phyloP scores from a whole-genome alignment of 495 filamentous ascomycete species.

The Oidiodendron maius region DNA sequence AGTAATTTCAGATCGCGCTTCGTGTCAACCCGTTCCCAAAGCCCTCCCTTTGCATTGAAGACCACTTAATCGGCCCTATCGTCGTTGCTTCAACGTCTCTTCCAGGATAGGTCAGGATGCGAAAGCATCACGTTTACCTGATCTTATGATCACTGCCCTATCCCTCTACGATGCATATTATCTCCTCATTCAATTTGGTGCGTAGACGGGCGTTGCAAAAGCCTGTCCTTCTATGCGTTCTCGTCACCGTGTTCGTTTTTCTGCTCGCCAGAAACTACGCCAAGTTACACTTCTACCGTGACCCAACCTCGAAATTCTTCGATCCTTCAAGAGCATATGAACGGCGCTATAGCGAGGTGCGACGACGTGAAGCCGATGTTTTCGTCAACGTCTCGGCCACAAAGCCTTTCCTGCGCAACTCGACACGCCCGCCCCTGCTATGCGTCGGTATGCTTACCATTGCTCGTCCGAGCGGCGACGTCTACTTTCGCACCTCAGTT shows the following conservation, averaged over 20 bases:
- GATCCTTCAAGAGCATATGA: conserved; percentile 16
- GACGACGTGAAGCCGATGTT: conserved; percentile 19
- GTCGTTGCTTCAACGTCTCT: no score
- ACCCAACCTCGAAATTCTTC: conserved; percentile 26
- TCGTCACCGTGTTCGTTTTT: conserved; percentile 2
- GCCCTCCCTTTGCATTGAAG: no score
- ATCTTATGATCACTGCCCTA: neutral
- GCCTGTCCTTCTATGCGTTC: neutral
- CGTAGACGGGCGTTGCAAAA: neutral
- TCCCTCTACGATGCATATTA: neutral
- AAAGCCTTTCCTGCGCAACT: conserved; percentile 2
- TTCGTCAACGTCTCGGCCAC: conserved; percentile 13
- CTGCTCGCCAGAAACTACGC: conserved; percentile 5
- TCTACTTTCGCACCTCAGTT: conserved; percentile 42
- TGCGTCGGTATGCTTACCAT: conserved; percentile 30
- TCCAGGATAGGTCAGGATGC: no score
- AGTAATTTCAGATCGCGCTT: no score
- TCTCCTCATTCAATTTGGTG: neutral
- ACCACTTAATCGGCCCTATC: no score
- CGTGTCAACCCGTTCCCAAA: no score
- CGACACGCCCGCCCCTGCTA: conserved; percentile 11
- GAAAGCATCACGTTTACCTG: no score
- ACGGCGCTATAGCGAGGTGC: conserved; percentile 18
- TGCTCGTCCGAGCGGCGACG: conserved; percentile 17
- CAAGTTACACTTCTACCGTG: conserved; percentile 8